phyloP scores from a whole-genome alignment of 2,329 filamentous ascomycete genomes.

The Lecanoromycetidae sp. region DNA sequence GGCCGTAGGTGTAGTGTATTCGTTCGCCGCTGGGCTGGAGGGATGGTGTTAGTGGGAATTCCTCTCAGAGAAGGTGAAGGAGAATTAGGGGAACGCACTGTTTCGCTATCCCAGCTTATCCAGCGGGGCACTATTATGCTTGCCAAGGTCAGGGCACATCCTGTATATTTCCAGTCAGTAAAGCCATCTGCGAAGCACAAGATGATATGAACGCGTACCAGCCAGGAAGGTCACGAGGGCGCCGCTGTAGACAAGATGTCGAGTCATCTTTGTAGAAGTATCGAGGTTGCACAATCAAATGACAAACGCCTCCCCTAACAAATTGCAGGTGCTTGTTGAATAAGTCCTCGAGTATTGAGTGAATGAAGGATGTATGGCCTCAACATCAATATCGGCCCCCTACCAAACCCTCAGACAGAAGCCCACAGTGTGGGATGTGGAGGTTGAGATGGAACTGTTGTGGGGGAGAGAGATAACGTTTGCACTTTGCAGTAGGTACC shows the following conservation, averaged over 20 bases:
- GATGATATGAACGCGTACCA: slow-evolving; percentile 24
- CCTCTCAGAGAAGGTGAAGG: not conserved
- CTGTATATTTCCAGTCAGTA: slow-evolving; percentile 21
- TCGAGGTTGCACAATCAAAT: slow-evolving; percentile 19
- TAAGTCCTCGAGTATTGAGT: not conserved
- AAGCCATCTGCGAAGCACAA: not conserved
- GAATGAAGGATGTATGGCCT: not conserved
- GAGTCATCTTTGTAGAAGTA: slow-evolving; percentile 26
- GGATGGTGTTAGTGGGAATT: not conserved
- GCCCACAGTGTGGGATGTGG: slow-evolving; percentile 1
- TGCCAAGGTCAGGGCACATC: slow-evolving; percentile 33
- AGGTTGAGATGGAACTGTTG: not conserved
- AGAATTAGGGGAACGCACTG: slow-evolving; percentile 23
- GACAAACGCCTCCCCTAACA: not conserved
- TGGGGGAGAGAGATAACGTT: not conserved
- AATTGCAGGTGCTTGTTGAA: too few relatives aligned
- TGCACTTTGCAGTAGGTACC: too few relatives aligned
- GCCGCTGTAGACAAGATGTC: slow-evolving; percentile 35
- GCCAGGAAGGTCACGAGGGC: slow-evolving; percentile 35
- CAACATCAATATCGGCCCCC: not conserved
- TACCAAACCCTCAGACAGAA: not conserved
- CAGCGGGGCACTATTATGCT: slow-evolving; percentile 37
- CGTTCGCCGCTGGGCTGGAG: slow-evolving; percentile 30
- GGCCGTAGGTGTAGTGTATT: slow-evolving; percentile 56
- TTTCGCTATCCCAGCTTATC: slow-evolving; percentile 36